A percentile compares a stretch with the other conserved stretches of the same genome.
These are phyloP conservation scores for Myxozyma udenii DNA, from an alignment of 805 yeast genomes.

Conservation along the genomic window DNA sequence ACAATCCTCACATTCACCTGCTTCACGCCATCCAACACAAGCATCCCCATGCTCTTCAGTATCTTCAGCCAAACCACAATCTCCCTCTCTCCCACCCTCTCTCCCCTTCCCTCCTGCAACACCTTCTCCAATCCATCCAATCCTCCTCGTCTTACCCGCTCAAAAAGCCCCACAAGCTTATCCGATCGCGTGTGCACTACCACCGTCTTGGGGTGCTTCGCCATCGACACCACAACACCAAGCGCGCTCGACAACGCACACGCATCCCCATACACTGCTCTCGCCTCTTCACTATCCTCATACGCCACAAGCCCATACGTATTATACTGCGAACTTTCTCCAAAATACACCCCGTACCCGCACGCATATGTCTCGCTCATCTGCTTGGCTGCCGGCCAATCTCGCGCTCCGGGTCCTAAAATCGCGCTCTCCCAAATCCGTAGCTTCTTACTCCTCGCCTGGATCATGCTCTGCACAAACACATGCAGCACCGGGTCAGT, in stretches of 20 bases:
- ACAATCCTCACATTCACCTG: no score
- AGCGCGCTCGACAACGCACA: conserved; percentile 9
- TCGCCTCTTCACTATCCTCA: no score
- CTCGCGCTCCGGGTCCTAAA: background rate
- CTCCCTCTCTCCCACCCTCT: no score
- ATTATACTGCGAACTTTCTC: conserved; percentile 10
- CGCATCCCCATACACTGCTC: background rate
- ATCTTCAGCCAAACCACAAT: no score
- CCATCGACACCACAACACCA: background rate
- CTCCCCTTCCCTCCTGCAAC: no score
- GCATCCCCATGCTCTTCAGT: no score
- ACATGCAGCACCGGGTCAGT: conserved; percentile 2
- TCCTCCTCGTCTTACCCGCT: no score
- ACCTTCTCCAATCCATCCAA: no score
- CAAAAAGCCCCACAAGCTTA: no score
- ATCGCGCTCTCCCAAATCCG: background rate
- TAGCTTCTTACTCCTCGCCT: background rate
- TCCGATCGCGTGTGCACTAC: conserved; percentile 13
- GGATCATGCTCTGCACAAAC: conserved; percentile 6
- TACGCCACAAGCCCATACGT: conserved; percentile 14
- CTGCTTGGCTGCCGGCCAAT: background rate
- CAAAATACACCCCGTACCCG: conserved; percentile 19
- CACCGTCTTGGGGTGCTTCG: conserved; percentile 2
- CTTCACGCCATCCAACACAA: no score
- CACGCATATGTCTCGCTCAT: conserved; percentile 1